Base-by-base conservation (phyloP, 768 basidiomycete genomes). In the Asterophora parasitica region DNA sequence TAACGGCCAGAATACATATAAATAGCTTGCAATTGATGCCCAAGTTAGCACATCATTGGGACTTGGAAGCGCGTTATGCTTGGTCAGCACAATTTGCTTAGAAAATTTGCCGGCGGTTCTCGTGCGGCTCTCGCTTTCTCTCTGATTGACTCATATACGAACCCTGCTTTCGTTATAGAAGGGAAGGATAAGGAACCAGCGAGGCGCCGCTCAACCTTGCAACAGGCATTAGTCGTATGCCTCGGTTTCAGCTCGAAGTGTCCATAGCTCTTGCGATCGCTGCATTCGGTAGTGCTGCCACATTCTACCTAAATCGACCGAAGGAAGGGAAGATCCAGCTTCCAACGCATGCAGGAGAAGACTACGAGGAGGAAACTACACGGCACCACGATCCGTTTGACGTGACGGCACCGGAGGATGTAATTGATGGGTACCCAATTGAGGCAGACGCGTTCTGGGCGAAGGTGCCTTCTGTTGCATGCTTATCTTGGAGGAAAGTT, bases 351-450 rank as follows among this genome's bases (percentile, higher is more conserved):
- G 56, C 60, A 11, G 58, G 58, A 5, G 51, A 52, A 5, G 33
- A 17, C 5, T 13, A 36, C 6, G 27, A 12, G 23, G 38, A 40
- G 26, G 63, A 64, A 12, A 58, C 58, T 13, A 56, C 34, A 9
- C 35, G n/a, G 19, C 50, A 58, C 61, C 62, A 61, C 10, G 85
- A 88, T 57, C 80, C 83, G 9, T 88, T 86, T 58, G 78, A 81
- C 59, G 82, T 92, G n/a, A 77, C 80, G 15, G 79, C 61, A n/a
- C 77, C 81, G 7, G 83, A 85, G 60, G 89, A 92, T 55, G 54
- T 78, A 30, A 50, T 82, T 10, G 82, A 88, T 51, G 86, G 86
- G 3, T 75, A 76, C 44, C 82, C 87, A 7, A 69, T 88, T 33
- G 65, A 85, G 17, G 82, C 77, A 43, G 70, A 69, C 3, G 64